Evolutionary conservation across 2,329 filamentous ascomycete species (phyloP), one percentile per base, ranked within the genome.

Genomic region (Botrytis tulipae): DNA sequence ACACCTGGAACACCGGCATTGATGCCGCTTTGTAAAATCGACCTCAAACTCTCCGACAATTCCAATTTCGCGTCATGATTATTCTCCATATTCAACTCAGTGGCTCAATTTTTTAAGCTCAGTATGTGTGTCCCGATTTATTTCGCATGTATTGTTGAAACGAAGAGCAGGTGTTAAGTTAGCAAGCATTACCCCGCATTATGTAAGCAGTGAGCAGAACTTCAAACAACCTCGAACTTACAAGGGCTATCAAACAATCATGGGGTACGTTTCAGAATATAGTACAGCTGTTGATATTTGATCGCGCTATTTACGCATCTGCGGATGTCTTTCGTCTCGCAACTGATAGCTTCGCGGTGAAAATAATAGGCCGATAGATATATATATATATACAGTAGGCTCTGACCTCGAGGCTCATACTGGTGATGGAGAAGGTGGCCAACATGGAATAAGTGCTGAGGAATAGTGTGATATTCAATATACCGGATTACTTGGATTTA

Each of bases 11-110:
- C 35, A 10, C 74, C 73, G 12, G 48, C 44, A 48, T 73, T 37
- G 32, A 74, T 48, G 44, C 46, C 57, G 25, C 46, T n/a, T 63
- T 74, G 48, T 16, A 74, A 46, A 14, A 29, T 65, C 48, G 73
- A 59, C n/a, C 68, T 35, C 18, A 76, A 61, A 12, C 32, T n/a
- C 84, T 83, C 9, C 14, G 18, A 48, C 7, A 66, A 6, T 46
- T 4, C n/a, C 22, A 9, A 48, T 44, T 48, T 46, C 20, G n/a
- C 10, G 25, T n/a, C 22, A 40, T 25, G 25, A 16, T 25, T 9
- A 8, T 7, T n/a, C 35, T 42, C 20, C 35, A 40, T 25, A n/a
- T 9, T n/a, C 18, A 60, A 20, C 18, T 60, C 32, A 1, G 9
- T 35, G 18, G 18, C 57, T 20, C 20, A 29, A 14, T 60, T 29